These are phyloP conservation scores for Suaeda aralocaspica DNA, from an alignment of 148 eudicot genomes.

Conservation along the genomic window DNA sequence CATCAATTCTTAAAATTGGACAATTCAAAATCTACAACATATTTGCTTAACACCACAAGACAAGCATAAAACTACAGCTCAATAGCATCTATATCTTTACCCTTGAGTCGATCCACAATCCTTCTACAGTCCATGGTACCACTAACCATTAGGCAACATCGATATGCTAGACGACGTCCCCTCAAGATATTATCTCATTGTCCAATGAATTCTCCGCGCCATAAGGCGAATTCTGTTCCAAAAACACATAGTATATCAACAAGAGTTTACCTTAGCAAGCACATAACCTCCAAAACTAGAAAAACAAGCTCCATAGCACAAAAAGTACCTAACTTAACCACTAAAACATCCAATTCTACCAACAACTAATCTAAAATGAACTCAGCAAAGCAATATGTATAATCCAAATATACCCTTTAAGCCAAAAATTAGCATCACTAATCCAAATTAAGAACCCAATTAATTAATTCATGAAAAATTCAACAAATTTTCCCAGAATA, in stretches of 20 bases:
- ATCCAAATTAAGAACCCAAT: neutral
- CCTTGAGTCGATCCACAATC: conserved; percentile 42
- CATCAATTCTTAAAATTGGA: neutral
- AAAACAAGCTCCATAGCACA: neutral
- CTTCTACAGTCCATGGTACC: conserved; percentile 51
- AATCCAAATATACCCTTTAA: neutral
- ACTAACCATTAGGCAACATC: conserved; percentile 78
- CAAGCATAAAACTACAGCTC: neutral
- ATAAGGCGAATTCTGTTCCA: conserved; percentile 17
- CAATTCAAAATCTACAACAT: neutral
- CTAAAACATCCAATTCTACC: neutral
- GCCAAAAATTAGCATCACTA: neutral
- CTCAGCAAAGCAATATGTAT: neutral
- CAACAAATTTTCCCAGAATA: neutral
- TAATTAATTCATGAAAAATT: neutral
- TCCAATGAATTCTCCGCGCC: conserved; percentile 13
- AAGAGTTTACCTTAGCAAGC: conserved; percentile 2
- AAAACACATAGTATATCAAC: neutral
- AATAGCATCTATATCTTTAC: conserved; percentile 31
- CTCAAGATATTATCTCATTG: conserved; percentile 21
- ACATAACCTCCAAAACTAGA: neutral
- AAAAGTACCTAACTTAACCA: conserved; percentile 7
- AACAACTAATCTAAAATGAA: conserved; percentile 11
- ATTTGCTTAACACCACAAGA: neutral
- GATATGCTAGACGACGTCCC: conserved; percentile 32